phyloP scores from a whole-genome alignment of 352 stramenopile species.

The Blastocystis sp. region DNA sequence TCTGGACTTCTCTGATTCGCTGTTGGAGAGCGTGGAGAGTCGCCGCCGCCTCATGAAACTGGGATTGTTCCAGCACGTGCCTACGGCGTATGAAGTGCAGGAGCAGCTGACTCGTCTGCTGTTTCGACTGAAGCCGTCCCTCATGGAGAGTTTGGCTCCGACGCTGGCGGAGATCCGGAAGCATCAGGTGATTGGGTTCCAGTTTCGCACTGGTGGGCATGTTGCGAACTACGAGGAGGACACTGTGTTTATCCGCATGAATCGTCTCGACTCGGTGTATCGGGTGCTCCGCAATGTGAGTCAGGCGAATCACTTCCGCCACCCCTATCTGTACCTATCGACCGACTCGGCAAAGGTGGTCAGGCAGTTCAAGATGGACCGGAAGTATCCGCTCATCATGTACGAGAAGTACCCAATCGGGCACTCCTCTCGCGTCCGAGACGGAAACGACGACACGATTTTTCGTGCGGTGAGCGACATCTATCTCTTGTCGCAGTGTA shows the following conservation, averaged over 20 bases:
- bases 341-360: constrained; percentile 31
- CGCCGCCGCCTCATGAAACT: neutral
- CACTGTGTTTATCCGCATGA: neutral
- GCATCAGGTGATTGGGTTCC: constrained; percentile 2
- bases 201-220: constrained; percentile 31
- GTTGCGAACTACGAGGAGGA: constrained; percentile 1
- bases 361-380: neutral
- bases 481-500: constrained; percentile 19
- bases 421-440: constrained; percentile 2
- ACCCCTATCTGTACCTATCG: constrained; percentile 41
- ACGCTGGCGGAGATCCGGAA: neutral
- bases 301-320: neutral
- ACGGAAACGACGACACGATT: neutral
- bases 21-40: neutral
- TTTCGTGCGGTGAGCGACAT: constrained; percentile 32
- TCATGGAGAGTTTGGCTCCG: neutral
- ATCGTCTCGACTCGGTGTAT: neutral
- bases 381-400: neutral
- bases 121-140: neutral
- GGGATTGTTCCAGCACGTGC: constrained; percentile 19
- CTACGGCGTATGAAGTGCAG: constrained; percentile 1
- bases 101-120: neutral
- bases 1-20: neutral
- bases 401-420: neutral
- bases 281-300: neutral